Conservation (phyloP, 805 yeast species). For the Kodamaea hsintzibuensis region DNA sequence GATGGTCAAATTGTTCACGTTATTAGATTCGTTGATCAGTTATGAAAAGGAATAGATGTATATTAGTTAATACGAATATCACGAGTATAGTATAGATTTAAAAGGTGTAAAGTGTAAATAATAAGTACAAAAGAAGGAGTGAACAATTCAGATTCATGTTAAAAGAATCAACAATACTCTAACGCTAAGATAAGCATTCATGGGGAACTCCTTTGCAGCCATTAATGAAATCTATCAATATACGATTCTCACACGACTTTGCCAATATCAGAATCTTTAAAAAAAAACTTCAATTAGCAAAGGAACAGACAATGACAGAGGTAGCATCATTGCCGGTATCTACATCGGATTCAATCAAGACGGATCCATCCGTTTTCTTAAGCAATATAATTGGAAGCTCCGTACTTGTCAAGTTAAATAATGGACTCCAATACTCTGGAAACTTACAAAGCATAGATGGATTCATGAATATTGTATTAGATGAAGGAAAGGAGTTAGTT, state of each 20-base stretch:
- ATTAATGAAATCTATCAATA: too few relatives aligned
- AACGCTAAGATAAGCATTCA: too few relatives aligned
- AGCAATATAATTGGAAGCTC: constrained; percentile 74
- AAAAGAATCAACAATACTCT: too few relatives aligned
- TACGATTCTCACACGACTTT: not conserved
- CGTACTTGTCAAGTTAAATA: constrained; percentile 80
- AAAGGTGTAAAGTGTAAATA: too few relatives aligned
- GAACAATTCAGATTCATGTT: too few relatives aligned
- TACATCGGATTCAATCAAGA: constrained; percentile 19
- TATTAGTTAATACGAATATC: not conserved
- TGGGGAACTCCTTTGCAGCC: too few relatives aligned
- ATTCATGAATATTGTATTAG: constrained; percentile 91
- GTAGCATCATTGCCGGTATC: constrained; percentile 1
- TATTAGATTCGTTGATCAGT: constrained; percentile 47
- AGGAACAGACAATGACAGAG: constrained; percentile 8
- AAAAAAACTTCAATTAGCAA: not conserved
- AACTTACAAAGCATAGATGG: constrained; percentile 89
- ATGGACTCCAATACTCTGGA: constrained; percentile 78
- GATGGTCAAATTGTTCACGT: constrained; percentile 55
- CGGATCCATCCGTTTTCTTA: constrained; percentile 77
- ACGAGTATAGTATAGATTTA: not conserved
- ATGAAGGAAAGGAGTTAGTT: constrained; percentile 68
- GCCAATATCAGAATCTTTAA: not conserved
- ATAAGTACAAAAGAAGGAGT: too few relatives aligned
- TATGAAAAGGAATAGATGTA: constrained; percentile 7